Percentiles rank a stretch among this genome's conserved stretches.
These are phyloP conservation scores for Saccharomyces hybrid DNA, from an alignment of 1,139 yeast genomes.

Conservation along the genomic window DNA sequence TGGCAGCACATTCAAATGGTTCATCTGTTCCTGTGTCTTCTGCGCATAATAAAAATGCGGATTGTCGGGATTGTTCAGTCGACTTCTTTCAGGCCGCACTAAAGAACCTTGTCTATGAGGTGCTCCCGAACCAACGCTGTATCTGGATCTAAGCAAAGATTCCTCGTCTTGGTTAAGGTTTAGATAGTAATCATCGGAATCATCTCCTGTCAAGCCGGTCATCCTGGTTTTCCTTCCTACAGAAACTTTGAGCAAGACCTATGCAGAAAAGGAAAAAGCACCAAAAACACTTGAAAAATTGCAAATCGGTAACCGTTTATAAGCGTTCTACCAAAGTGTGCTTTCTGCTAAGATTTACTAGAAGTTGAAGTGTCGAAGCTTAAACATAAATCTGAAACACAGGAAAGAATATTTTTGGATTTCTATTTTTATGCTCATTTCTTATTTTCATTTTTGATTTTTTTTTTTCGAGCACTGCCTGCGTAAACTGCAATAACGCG, in stretches of 20 bases:
- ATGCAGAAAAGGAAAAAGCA: background rate
- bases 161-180: conserved; percentile 17
- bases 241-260: background rate
- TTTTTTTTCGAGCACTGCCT: background rate
- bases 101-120: conserved; percentile 41
- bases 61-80: conserved; percentile 55
- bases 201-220: conserved; percentile 3
- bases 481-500: background rate
- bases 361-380: background rate
- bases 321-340: background rate
- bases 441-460: background rate
- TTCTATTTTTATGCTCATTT: background rate
- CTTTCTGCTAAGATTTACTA: background rate
- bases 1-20: conserved; percentile 58
- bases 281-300: background rate
- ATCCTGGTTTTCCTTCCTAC: background rate
- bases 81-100: conserved; percentile 72
- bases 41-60: conserved; percentile 80
- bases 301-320: background rate
- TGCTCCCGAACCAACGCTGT: conserved; percentile 7
- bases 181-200: conserved; percentile 18
- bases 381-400: background rate
- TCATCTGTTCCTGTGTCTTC: conserved; percentile 62
- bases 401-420: background rate
- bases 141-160: conserved; percentile 15